Conservation (phyloP, 78 protist species). For the Pigoraptor vietnamica region DNA sequence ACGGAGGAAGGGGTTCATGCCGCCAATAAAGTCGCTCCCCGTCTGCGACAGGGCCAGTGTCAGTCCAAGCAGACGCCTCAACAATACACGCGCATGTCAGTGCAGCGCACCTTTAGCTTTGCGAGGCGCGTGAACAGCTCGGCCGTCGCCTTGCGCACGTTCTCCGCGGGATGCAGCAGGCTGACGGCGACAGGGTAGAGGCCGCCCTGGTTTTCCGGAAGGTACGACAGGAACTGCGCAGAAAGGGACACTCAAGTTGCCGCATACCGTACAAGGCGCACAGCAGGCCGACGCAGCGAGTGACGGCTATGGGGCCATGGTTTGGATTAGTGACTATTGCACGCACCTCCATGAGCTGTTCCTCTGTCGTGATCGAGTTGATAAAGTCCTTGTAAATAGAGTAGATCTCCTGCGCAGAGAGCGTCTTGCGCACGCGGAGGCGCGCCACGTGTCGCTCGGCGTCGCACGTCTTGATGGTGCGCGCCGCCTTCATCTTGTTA, state of each 20-base stretch:
- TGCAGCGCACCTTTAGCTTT: slow-evolving; percentile 40
- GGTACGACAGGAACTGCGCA: slow-evolving; percentile 43
- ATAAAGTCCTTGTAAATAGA: slow-evolving; percentile 39
- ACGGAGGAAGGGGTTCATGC: slow-evolving; percentile 26
- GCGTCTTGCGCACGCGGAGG: slow-evolving; percentile 35
- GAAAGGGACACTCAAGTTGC: neutral
- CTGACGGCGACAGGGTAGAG: slow-evolving; percentile 66
- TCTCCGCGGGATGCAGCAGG: slow-evolving; percentile 56
- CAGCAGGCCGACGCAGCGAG: neutral
- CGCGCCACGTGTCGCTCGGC: slow-evolving; percentile 21
- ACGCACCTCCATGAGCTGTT: slow-evolving; percentile 49
- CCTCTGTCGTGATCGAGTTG: slow-evolving; percentile 35
- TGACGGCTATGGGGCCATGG: no score
- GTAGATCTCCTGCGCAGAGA: slow-evolving; percentile 37
- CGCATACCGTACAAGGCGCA: neutral
- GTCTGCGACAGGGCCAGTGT: neutral
- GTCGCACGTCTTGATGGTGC: slow-evolving; percentile 40
- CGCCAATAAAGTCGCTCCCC: neutral
- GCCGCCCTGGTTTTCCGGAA: slow-evolving; percentile 77
- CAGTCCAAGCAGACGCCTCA: no score
- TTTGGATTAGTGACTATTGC: no score
- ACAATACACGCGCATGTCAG: slow-evolving; percentile 7
- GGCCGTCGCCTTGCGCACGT: slow-evolving; percentile 51
- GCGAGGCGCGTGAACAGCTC: slow-evolving; percentile 56
- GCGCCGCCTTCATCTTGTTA: neutral